A percentile compares a stretch with the other conserved stretches of the same genome.
These are phyloP conservation scores for Eutrema japonicum DNA, from an alignment of 345 rosid genomes.

Conservation along the genomic window DNA sequence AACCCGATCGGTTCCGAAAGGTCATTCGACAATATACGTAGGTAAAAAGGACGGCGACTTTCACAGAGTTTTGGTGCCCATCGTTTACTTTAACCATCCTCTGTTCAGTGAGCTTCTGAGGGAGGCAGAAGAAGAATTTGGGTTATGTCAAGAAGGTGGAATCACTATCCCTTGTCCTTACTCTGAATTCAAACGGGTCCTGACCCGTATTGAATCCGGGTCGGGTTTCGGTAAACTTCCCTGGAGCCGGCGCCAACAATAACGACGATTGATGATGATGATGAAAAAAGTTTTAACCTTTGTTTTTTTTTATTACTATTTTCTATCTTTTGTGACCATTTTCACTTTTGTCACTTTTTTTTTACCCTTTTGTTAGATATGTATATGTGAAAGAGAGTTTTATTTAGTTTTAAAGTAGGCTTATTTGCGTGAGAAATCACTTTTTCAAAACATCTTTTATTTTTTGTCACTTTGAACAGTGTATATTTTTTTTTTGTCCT, in stretches of 20 bases:
- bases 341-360: slow-evolving; percentile 21
- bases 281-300: background rate
- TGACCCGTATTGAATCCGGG: slow-evolving; percentile 71
- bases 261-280: slow-evolving; percentile 24
- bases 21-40: slow-evolving; percentile 81
- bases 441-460: no score
- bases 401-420: background rate
- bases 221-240: slow-evolving; percentile 48
- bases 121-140: slow-evolving; percentile 86
- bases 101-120: slow-evolving; percentile 79
- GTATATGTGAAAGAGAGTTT: slow-evolving; percentile 29
- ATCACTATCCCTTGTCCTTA: slow-evolving; percentile 84
- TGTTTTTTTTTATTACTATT: background rate
- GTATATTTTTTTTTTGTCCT: no score
- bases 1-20: slow-evolving; percentile 66
- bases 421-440: no score
- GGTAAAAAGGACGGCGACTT: slow-evolving; percentile 80
- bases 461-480: no score
- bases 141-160: slow-evolving; percentile 84
- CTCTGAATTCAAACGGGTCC: slow-evolving; percentile 82
- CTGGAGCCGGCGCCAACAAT: slow-evolving; percentile 48
- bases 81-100: slow-evolving; percentile 89
- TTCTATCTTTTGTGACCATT: slow-evolving; percentile 30
- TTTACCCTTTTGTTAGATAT: slow-evolving; percentile 23
- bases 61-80: slow-evolving; percentile 81